Percentiles rank a stretch among this genome's conserved stretches.
Evolutionary conservation across 2,329 filamentous ascomycete species (phyloP).

Genomic region (Ramichloridium luteum): DNA sequence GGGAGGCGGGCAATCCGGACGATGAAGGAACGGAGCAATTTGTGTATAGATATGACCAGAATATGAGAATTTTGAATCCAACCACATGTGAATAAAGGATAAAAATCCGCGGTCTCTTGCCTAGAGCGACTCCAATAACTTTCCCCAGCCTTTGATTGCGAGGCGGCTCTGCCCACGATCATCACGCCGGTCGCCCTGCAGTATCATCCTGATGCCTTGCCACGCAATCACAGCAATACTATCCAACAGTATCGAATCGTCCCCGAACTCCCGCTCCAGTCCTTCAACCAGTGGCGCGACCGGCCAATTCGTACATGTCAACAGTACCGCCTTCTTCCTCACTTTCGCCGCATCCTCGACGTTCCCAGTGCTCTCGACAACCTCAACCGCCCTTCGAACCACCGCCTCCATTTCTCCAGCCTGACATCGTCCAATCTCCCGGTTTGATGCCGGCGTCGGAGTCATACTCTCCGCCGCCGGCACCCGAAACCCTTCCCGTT

Average conservation of each 20-base stretch:
- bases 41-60: no score
- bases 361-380: no score
- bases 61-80: no score
- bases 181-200: no score
- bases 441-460: constrained; percentile 9
- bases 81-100: no score
- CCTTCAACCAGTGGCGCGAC: constrained; percentile 20
- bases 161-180: no score
- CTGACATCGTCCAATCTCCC: constrained; percentile 11
- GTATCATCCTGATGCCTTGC: constrained; percentile 18
- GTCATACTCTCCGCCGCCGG: constrained; percentile 7
- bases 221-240: constrained; percentile 26
- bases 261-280: constrained; percentile 20
- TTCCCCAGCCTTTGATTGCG: no score
- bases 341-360: no score
- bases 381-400: constrained; percentile 18
- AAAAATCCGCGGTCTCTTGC: no score
- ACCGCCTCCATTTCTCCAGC: constrained; percentile 17
- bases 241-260: constrained; percentile 23
- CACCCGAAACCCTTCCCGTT: constrained; percentile 7
- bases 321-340: constrained; percentile 22
- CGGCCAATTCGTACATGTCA: constrained; percentile 26
- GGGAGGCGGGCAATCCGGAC: no score
- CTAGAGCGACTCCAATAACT: no score
- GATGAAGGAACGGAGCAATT: no score